Conservation (phyloP, 768 basidiomycete species). For the Leucocoprinus sp. region DNA sequence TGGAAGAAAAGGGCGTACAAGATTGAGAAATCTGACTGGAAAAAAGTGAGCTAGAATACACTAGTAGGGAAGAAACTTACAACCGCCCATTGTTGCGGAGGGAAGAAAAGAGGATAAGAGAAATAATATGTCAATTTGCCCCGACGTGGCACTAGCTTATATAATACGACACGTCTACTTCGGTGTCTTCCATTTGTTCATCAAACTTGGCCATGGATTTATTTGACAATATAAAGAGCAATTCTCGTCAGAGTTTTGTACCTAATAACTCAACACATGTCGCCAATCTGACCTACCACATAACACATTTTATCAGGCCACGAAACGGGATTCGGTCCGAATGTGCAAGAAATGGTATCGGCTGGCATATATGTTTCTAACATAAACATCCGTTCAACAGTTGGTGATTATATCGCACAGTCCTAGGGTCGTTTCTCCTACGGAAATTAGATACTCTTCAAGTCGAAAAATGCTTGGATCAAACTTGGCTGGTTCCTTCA, state of each 20-base stretch:
- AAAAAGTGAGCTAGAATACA: conserved; percentile 1
- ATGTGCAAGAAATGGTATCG: conserved; percentile 19
- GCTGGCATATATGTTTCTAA: conserved; percentile 16
- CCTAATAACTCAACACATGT: too few relatives aligned
- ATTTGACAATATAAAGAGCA: too few relatives aligned
- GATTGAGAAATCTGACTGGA: conserved; percentile 94
- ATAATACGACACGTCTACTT: conserved; percentile 5
- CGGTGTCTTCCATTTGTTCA: too few relatives aligned
- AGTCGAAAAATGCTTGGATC: conserved; percentile 12
- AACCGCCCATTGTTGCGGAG: conserved; percentile 64
- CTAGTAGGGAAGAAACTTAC: conserved; percentile 35
- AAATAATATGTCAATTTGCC: not conserved
- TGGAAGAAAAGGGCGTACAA: conserved; percentile 95
- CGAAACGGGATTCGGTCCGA: conserved; percentile 14
- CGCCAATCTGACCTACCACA: too few relatives aligned
- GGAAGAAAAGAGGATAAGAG: conserved; percentile 7
- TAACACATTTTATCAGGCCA: conserved; percentile 14
- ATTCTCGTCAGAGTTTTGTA: too few relatives aligned
- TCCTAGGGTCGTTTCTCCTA: conserved; percentile 9
- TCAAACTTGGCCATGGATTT: too few relatives aligned
- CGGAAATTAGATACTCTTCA: conserved; percentile 15
- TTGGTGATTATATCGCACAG: too few relatives aligned
- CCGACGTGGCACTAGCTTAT: conserved; percentile 7
- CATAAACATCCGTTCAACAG: too few relatives aligned
- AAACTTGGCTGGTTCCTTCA: not conserved